These are phyloP conservation scores for Alternaria gaisen DNA, from an alignment of 2,329 filamentous ascomycete species.

Conservation along the genomic window DNA sequence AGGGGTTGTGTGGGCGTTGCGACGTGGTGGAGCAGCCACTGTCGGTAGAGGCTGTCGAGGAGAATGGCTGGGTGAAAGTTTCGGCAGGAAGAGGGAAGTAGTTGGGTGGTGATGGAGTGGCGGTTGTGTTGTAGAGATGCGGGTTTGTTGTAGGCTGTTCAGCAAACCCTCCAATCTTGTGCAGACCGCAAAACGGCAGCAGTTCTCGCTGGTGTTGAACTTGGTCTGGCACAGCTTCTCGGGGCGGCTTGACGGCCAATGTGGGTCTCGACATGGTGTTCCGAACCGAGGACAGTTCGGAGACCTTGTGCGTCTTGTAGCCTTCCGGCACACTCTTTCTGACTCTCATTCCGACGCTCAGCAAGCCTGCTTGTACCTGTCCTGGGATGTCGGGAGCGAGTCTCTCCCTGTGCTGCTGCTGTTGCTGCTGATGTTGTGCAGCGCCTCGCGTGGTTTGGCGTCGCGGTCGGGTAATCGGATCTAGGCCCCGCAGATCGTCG, in stretches of 20 bases:
- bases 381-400: slow-evolving; percentile 65
- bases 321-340: slow-evolving; percentile 93
- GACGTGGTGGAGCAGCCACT: slow-evolving; percentile 41
- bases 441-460: slow-evolving; percentile 23
- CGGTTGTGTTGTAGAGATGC: slow-evolving; percentile 49
- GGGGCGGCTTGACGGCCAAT: slow-evolving; percentile 35
- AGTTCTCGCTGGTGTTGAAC: slow-evolving; percentile 65
- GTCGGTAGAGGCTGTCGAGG: slow-evolving; percentile 38
- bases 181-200: slow-evolving; percentile 80
- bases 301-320: slow-evolving; percentile 77
- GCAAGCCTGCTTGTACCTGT: slow-evolving; percentile 79
- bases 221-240: slow-evolving; percentile 31
- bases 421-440: slow-evolving; percentile 12
- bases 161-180: slow-evolving; percentile 75
- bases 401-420: slow-evolving; percentile 22
- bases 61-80: slow-evolving; percentile 47
- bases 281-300: slow-evolving; percentile 35
- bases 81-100: slow-evolving; percentile 45
- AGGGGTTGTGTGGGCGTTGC: slow-evolving; percentile 38
- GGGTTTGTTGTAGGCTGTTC: slow-evolving; percentile 62
- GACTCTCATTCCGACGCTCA: slow-evolving; percentile 92
- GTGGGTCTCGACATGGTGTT: slow-evolving; percentile 34
- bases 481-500: slow-evolving; percentile 37
- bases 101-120: slow-evolving; percentile 28
- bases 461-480: slow-evolving; percentile 36